Evolutionary conservation across 2,329 filamentous ascomycete genomes (phyloP).

Genomic region (Xylariaceae sp.): DNA sequence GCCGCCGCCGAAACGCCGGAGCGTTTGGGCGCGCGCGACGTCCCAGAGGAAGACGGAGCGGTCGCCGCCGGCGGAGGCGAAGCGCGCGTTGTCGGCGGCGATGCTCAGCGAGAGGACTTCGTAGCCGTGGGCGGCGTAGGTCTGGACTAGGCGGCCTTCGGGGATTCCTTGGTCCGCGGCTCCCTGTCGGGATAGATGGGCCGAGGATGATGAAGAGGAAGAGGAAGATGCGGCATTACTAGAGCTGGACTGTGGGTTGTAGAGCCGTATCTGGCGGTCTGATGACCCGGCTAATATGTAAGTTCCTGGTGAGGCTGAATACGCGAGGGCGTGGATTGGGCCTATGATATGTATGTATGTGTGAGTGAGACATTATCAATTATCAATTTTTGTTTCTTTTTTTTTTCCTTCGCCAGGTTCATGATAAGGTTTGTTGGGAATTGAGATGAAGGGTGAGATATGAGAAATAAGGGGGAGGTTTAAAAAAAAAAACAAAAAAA

Average conservation of each 20-base stretch:
- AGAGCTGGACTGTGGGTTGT: constrained; percentile 61
- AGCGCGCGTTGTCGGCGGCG: constrained; percentile 69
- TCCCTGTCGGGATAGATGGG: constrained; percentile 33
- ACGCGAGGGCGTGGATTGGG: constrained; percentile 65
- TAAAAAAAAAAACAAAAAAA: background rate
- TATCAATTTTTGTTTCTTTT: background rate
- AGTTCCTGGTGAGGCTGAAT: constrained; percentile 65
- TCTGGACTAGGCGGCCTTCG: constrained; percentile 67
- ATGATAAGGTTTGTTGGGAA: background rate
- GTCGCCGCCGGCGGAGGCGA: constrained; percentile 85
- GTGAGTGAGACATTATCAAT: background rate
- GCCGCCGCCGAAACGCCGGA: constrained; percentile 64
- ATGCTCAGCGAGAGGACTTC: constrained; percentile 79
- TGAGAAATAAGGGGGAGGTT: background rate
- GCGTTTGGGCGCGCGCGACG: constrained; percentile 71
- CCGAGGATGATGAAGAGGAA: constrained; percentile 12
- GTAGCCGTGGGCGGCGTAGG: constrained; percentile 86
- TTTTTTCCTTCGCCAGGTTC: background rate
- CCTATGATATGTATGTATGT: constrained; percentile 38
- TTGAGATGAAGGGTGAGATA: background rate
- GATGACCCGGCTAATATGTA: constrained; percentile 81
- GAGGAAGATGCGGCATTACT: constrained; percentile 14
- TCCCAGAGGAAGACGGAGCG: constrained; percentile 93
- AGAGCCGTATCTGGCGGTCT: constrained; percentile 79
- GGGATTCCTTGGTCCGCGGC: constrained; percentile 30